Evolutionary conservation across 2,329 filamentous ascomycete species (phyloP).

Genomic region (Aureobasidium sp.): DNA sequence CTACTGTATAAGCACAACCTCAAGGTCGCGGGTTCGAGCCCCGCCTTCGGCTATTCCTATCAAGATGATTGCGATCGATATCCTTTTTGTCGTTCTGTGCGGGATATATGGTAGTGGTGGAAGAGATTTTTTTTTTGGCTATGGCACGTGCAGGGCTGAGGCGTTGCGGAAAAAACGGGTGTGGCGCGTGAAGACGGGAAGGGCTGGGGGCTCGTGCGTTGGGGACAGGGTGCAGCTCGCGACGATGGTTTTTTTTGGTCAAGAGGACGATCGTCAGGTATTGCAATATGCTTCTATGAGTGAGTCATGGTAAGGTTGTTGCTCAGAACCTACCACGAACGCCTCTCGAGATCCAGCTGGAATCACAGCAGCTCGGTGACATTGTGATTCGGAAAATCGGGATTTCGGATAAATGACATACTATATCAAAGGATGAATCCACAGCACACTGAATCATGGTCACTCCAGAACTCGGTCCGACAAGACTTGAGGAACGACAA

Average conservation of each 20-base stretch:
- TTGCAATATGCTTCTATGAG: too few relatives aligned
- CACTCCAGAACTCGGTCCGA: too few relatives aligned
- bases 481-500: too few relatives aligned
- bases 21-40: conserved; percentile 15
- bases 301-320: neutral
- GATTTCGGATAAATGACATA: too few relatives aligned
- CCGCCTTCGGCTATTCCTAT: conserved; percentile 14
- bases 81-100: neutral
- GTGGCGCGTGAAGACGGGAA: neutral
- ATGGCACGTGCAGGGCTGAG: neutral
- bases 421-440: too few relatives aligned
- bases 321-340: neutral
- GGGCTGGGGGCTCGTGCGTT: neutral
- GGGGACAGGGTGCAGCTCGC: neutral
- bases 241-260: neutral
- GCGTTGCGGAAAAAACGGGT: neutral
- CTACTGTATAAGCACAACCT: neutral
- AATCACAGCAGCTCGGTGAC: too few relatives aligned
- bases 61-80: neutral
- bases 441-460: too few relatives aligned
- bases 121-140: neutral
- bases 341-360: too few relatives aligned
- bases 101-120: neutral
- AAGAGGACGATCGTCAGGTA: neutral
- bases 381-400: neutral